Conservation (phyloP, 495 filamentous ascomycete species). For the Neurospora tetrasperma region DNA sequence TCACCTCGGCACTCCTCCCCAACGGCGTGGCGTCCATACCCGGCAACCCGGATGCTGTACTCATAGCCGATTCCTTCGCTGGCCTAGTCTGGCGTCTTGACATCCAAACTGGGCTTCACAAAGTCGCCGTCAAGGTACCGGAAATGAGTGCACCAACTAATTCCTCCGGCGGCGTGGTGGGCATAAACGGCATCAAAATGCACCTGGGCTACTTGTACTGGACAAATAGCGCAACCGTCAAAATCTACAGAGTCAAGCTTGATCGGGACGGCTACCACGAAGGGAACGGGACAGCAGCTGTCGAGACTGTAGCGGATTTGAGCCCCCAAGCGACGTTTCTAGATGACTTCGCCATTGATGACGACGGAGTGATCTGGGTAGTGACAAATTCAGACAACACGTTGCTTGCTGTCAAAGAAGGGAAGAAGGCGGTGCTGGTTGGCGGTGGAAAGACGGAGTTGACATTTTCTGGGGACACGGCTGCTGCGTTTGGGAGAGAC, state of each 20-base stretch:
- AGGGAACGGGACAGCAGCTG: not conserved
- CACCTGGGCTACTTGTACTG: not conserved
- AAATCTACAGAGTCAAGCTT: not conserved
- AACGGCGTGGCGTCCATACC: not conserved
- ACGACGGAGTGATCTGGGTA: not conserved
- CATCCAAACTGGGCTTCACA: not conserved
- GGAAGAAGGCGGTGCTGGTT: not conserved
- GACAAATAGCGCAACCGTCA: not conserved
- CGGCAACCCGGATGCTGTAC: not conserved
- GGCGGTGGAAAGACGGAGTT: not conserved
- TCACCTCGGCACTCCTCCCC: not conserved
- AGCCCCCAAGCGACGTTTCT: not conserved
- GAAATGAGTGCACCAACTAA: not conserved
- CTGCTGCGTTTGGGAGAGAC: not conserved
- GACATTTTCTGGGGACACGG: not conserved
- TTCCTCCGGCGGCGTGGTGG: not conserved
- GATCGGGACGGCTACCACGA: not conserved
- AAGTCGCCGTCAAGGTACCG: not conserved
- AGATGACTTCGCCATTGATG: not conserved
- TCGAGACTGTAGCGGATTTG: not conserved
- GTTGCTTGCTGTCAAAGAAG: not conserved
- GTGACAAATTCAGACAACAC: not conserved
- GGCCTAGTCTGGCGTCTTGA: not conserved
- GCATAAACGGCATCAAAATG: not conserved
- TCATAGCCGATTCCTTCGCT: not conserved